phyloP scores from a whole-genome alignment of 805 yeast species.

The Nakazawaea ernobii region DNA sequence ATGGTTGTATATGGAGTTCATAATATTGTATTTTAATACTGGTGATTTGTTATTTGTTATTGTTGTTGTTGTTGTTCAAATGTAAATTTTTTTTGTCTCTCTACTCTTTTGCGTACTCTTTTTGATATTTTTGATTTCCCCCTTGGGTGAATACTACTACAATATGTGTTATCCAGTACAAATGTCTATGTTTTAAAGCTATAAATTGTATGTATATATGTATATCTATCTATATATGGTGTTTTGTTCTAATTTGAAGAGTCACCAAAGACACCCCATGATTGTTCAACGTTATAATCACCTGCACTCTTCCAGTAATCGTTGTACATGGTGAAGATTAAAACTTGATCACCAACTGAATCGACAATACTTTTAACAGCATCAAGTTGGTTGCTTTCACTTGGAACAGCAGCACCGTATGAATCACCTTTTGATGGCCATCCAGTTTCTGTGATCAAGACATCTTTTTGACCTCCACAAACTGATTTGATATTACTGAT shows the following conservation, averaged over 20 bases:
- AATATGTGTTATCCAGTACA: too few relatives aligned
- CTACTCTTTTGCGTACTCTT: background rate
- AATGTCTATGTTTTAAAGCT: too few relatives aligned
- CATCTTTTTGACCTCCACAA: slow-evolving; percentile 44
- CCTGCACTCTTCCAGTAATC: slow-evolving; percentile 62
- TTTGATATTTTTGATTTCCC: background rate
- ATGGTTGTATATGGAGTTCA: slow-evolving; percentile 85
- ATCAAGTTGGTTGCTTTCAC: slow-evolving; percentile 41
- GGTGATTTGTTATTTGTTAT: background rate
- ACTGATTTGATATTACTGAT: slow-evolving; percentile 35
- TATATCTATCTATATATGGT: too few relatives aligned
- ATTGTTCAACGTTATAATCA: slow-evolving; percentile 51
- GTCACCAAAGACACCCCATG: slow-evolving; percentile 45
- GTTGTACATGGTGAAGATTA: slow-evolving; percentile 57
- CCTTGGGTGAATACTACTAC: background rate
- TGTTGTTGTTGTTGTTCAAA: background rate
- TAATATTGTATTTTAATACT: slow-evolving; percentile 13
- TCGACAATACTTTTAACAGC: slow-evolving; percentile 47
- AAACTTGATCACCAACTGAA: slow-evolving; percentile 39
- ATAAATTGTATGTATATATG: too few relatives aligned
- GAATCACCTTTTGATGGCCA: slow-evolving; percentile 63
- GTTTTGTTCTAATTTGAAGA: background rate
- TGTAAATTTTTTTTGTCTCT: background rate
- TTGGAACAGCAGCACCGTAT: slow-evolving; percentile 53
- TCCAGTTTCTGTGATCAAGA: slow-evolving; percentile 59